Evolutionary conservation across 805 yeast genomes (phyloP), one percentile per base, ranked within the genome.

Genomic region (Candida hungchunana): DNA sequence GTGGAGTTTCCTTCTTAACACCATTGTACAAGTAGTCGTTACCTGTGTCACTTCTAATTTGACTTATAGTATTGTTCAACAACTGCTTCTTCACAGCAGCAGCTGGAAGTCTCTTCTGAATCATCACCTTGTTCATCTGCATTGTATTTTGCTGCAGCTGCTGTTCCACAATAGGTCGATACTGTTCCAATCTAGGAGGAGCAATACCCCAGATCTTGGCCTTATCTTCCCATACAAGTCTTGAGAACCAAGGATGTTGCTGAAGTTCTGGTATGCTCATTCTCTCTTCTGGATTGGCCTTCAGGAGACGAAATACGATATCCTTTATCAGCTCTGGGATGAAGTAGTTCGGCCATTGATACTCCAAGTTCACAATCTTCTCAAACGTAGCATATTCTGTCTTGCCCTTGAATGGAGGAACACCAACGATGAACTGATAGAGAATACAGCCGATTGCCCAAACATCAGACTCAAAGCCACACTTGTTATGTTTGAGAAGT

Each of bases 391-490:
- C 61, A 50, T 83, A 84, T 53, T 84, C 95, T 48, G 84, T 84
- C 3, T 84, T 70, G 1, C 90, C 94, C 52, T 82, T 83, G 58
- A 84, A 84, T 5, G 95, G 93, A 1, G 97, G 93, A 42, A 72
- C 71, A 0, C 97, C 96, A 46, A 93, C 93, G 13, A 89, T 77
- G 89, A 93, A 86, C 58, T 93, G 97, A 59, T 84, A 93, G 1
- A 93, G 59, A 3, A 93, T 90, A 56, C 97, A 88, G 0, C 98
- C 98, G 56, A 95, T 80, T 11, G 97, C 90, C 98, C 98, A 93
- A 9, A 93, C 78, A 62, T 93, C 98, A 22, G 96, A 83, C 82
- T 81, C 82, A 53, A 77, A 83, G 14, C 95, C 93, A 54, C 95
- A 86, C 24, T 73, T 67, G 56, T 82, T 83, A 50, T 71, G 81